Percentiles rank a stretch among this genome's conserved stretches.
Conservation (phyloP, 1,284 basidiomycete genomes). For the Athelia sp. region DNA sequence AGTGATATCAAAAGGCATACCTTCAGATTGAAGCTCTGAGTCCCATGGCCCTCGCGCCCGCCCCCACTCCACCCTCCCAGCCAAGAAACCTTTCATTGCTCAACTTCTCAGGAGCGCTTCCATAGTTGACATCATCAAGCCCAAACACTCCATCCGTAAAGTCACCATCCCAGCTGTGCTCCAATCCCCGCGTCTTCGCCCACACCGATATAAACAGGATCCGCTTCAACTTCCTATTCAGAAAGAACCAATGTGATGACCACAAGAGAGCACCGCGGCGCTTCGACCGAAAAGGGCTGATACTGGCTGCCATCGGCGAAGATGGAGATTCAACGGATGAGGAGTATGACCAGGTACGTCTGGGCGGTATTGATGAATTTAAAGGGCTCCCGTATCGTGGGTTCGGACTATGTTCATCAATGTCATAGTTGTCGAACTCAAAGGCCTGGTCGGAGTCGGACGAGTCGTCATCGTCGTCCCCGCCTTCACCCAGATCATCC, state of each 20-base stretch:
- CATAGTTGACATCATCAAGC: slow-evolving; percentile 14
- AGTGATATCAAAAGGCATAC: not conserved
- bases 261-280: slow-evolving; percentile 81
- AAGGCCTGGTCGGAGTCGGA: slow-evolving; percentile 65
- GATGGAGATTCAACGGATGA: slow-evolving; percentile 23
- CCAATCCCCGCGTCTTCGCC: slow-evolving; percentile 72
- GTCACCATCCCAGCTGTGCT: slow-evolving; percentile 39
- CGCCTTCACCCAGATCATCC: slow-evolving; percentile 54
- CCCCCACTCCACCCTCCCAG: slow-evolving; percentile 71
- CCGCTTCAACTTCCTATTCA: slow-evolving; percentile 90
- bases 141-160: slow-evolving; percentile 28
- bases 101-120: slow-evolving; percentile 16
- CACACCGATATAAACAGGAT: slow-evolving; percentile 92
- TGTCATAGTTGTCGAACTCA: slow-evolving; percentile 76
- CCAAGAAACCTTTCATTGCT: slow-evolving; percentile 59
- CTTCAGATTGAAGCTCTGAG: slow-evolving; percentile 28
- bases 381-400: slow-evolving; percentile 20
- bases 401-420: slow-evolving; percentile 50
- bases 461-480: slow-evolving; percentile 55
- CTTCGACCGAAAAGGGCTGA: slow-evolving; percentile 9
- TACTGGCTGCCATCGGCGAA: slow-evolving; percentile 12
- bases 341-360: slow-evolving; percentile 14
- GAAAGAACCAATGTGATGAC: slow-evolving; percentile 98
- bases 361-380: not conserved
- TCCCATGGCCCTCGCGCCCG: slow-evolving; percentile 72